These are phyloP conservation scores for Colletotrichum trifolii DNA, from an alignment of 2,329 filamentous ascomycete genomes.

Conservation along the genomic window DNA sequence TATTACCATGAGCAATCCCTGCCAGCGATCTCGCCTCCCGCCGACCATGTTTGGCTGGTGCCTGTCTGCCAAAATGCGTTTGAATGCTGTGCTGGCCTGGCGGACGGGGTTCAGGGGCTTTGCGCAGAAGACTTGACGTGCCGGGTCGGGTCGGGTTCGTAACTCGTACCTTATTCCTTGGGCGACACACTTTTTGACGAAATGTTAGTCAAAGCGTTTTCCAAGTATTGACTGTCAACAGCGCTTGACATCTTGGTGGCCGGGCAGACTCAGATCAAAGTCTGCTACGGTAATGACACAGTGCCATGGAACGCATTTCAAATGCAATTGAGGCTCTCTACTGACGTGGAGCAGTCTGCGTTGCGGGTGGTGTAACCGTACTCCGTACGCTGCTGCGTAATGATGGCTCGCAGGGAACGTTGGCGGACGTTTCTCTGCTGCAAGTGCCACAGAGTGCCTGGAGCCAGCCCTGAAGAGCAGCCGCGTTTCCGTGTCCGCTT, in stretches of 20 bases:
- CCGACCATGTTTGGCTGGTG: constrained; percentile 8
- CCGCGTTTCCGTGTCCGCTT: constrained; percentile 2
- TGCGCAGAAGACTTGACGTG: constrained; percentile 3
- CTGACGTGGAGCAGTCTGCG: too few species aligned
- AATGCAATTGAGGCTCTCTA: too few species aligned
- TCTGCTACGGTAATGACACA: too few species aligned
- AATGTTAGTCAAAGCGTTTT: neutral
- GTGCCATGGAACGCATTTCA: too few species aligned
- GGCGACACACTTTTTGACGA: neutral
- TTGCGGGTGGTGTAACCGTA: too few species aligned
- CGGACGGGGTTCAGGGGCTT: constrained; percentile 7
- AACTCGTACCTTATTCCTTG: constrained; percentile 27
- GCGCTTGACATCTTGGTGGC: too few species aligned
- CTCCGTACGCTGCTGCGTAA: too few species aligned
- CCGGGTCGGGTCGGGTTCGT: constrained; percentile 32
- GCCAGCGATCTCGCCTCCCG: constrained; percentile 7
- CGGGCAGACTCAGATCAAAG: too few species aligned
- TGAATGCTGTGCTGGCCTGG: neutral
- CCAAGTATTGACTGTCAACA: too few species aligned
- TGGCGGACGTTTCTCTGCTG: neutral
- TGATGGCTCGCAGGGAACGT: too few species aligned
- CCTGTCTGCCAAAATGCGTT: neutral
- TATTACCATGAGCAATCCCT: neutral
- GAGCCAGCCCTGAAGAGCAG: constrained; percentile 4
- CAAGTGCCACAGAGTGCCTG: constrained; percentile 8